Percentiles rank a stretch among this genome's conserved stretches.
Evolutionary conservation across 768 basidiomycete species (phyloP).

Genomic region (Leucocoprinus sp.): DNA sequence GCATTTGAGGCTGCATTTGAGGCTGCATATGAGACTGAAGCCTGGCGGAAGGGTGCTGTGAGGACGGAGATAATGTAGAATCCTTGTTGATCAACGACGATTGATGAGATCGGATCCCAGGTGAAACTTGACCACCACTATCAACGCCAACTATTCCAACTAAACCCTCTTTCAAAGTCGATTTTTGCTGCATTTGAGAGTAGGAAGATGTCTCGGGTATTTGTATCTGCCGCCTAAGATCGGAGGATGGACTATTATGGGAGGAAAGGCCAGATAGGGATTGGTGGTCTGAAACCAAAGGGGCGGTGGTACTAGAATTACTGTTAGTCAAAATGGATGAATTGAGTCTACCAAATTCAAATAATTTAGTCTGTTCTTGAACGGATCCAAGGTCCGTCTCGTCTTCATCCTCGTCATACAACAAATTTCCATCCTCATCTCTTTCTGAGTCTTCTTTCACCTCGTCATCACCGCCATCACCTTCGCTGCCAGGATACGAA

Average conservation of each 20-base stretch:
- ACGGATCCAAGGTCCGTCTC: constrained; percentile 19
- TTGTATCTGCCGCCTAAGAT: not conserved
- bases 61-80: not conserved
- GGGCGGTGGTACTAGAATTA: constrained; percentile 1
- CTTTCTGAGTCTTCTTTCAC: constrained; percentile 33
- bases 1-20: not conserved
- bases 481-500: constrained; percentile 55
- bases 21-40: not conserved
- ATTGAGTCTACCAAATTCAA: not conserved
- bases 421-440: constrained; percentile 20
- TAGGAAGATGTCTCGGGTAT: constrained; percentile 5
- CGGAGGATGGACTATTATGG: not conserved
- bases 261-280: not conserved
- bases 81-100: constrained; percentile 4
- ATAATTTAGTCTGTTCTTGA: constrained; percentile 1
- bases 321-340: not conserved
- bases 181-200: not conserved
- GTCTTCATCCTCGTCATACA: constrained; percentile 23
- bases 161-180: not conserved
- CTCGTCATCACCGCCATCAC: constrained; percentile 34
- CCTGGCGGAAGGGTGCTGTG: not conserved
- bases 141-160: not conserved
- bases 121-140: not conserved
- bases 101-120: not conserved
- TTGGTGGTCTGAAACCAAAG: constrained; percentile 4